Conservation (phyloP, 2,329 filamentous ascomycete genomes). For the Colletotrichum sp. region DNA sequence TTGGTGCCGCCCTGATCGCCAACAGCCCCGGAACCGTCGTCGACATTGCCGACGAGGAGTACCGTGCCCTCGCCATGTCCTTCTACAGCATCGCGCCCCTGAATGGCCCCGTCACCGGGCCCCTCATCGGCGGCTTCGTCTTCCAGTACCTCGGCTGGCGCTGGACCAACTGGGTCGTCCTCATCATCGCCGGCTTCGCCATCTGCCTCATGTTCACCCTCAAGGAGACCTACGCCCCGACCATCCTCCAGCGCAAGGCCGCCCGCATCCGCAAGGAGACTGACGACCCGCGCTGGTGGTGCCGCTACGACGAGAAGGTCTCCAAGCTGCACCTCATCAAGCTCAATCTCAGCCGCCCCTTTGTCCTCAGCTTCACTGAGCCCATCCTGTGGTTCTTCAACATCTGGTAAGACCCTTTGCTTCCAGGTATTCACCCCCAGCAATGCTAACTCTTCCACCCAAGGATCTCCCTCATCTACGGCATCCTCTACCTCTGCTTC, state of each 20-base stretch:
- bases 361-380: slow-evolving; percentile 78
- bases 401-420: slow-evolving; percentile 56
- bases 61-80: slow-evolving; percentile 81
- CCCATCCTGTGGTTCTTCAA: slow-evolving; percentile 80
- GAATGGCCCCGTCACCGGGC: slow-evolving; percentile 68
- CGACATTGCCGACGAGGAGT: slow-evolving; percentile 82
- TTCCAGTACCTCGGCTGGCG: slow-evolving; percentile 82
- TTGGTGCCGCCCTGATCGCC: slow-evolving; percentile 79
- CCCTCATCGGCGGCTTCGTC: slow-evolving; percentile 82
- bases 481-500: slow-evolving; percentile 88
- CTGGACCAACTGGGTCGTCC: slow-evolving; percentile 83
- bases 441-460: neutral
- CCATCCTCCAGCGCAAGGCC: slow-evolving; percentile 71
- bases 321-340: slow-evolving; percentile 72
- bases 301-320: slow-evolving; percentile 76
- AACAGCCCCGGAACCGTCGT: slow-evolving; percentile 84
- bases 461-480: slow-evolving; percentile 81
- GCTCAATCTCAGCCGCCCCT: slow-evolving; percentile 77
- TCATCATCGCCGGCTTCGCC: slow-evolving; percentile 72
- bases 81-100: slow-evolving; percentile 85
- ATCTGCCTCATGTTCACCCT: slow-evolving; percentile 64
- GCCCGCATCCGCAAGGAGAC: slow-evolving; percentile 69
- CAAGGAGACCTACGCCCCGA: slow-evolving; percentile 79
- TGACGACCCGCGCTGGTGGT: slow-evolving; percentile 77
- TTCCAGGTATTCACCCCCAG: neutral